A percentile compares a stretch with the other conserved stretches of the same genome.
These are phyloP conservation scores for Acanthamoeba divionensis DNA, from an alignment of 208 protist genomes.

Conservation along the genomic window DNA sequence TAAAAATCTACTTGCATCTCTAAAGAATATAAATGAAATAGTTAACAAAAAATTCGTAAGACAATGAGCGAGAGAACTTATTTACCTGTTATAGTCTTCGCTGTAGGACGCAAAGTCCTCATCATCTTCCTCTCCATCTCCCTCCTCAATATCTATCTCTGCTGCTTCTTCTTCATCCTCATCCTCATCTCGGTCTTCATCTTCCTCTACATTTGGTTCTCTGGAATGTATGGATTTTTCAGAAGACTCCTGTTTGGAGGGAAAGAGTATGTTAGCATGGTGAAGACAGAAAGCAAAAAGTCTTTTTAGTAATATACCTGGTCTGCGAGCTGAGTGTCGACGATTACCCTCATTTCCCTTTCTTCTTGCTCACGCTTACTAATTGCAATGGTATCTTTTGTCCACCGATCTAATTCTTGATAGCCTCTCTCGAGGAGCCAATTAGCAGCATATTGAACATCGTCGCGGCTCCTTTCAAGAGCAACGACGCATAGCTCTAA, in stretches of 20 bases:
- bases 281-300: too few species aligned
- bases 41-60: too few species aligned
- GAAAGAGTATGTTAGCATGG: too few species aligned
- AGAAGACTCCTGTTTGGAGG: too few species aligned
- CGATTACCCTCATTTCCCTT: constrained; percentile 19
- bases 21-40: background rate
- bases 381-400: constrained; percentile 19
- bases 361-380: constrained; percentile 48
- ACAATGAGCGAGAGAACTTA: too few species aligned
- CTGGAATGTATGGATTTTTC: too few species aligned
- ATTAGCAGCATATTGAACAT: constrained; percentile 24
- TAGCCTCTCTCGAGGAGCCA: constrained; percentile 52
- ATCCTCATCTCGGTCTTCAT: constrained; percentile 29
- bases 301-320: too few species aligned
- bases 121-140: background rate
- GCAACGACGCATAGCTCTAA: constrained; percentile 53
- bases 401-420: constrained; percentile 25
- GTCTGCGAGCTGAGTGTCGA: background rate
- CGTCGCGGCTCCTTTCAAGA: constrained; percentile 17
- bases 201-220: background rate
- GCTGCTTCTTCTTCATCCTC: background rate
- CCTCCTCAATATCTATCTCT: background rate
- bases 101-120: background rate
- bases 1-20: constrained; percentile 16
- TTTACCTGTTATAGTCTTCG: constrained; percentile 26